Conservation (phyloP, 78 protist species). For the Chrysochromulina tobinii region DNA sequence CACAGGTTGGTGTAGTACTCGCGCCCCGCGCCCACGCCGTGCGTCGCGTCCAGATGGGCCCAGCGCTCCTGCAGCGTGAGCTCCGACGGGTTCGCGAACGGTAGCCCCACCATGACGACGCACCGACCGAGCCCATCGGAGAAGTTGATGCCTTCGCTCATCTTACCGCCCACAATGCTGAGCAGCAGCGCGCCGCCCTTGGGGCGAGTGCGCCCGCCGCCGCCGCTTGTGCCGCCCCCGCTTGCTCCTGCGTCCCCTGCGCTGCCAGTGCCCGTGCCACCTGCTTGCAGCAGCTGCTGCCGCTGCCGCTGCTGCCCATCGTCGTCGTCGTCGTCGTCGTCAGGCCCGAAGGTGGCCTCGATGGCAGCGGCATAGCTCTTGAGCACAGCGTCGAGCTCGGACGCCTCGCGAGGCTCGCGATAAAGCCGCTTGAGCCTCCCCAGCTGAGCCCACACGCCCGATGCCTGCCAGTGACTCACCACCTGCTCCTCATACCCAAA, state of each 20-base stretch:
- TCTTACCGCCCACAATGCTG: slow-evolving; percentile 81
- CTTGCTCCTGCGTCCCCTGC: too few relatives aligned
- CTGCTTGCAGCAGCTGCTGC: too few relatives aligned
- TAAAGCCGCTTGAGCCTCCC: background rate
- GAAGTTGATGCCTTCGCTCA: slow-evolving; percentile 91
- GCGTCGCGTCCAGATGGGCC: background rate
- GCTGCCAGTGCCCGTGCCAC: too few relatives aligned
- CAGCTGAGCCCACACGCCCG: background rate
- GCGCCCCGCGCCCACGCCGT: background rate
- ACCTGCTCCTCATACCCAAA: slow-evolving; percentile 47
- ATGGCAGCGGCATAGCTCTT: background rate
- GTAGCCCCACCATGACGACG: slow-evolving; percentile 81
- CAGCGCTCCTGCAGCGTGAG: slow-evolving; percentile 55
- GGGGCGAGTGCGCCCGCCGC: too few relatives aligned
- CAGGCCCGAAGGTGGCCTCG: background rate
- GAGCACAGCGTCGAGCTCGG: background rate
- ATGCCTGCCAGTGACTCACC: background rate
- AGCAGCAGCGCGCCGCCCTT: slow-evolving; percentile 63
- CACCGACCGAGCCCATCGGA: slow-evolving; percentile 63
- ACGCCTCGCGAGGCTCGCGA: slow-evolving; percentile 6
- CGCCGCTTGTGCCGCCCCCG: too few relatives aligned
- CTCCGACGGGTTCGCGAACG: slow-evolving; percentile 69
- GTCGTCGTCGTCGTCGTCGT: background rate
- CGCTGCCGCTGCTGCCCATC: background rate
- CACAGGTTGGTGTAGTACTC: slow-evolving; percentile 63